Percentiles rank a stretch among this genome's conserved stretches.
Evolutionary conservation across 2,329 filamentous ascomycete species (phyloP).

Genomic region (Blastomyces gilchristii): DNA sequence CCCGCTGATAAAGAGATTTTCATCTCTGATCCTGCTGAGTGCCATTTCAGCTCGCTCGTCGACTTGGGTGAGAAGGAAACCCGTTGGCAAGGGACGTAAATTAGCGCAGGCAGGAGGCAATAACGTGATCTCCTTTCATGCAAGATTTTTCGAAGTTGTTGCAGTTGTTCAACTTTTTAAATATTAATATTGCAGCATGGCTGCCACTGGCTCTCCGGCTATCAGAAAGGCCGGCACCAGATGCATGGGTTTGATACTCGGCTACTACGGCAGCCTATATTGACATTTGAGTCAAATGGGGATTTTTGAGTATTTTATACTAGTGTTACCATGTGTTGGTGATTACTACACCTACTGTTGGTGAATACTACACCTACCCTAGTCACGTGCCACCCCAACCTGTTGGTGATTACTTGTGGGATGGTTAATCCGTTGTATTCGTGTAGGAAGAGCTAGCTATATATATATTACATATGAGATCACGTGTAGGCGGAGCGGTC

Average conservation of each 20-base stretch:
- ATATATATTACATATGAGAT: too few species aligned
- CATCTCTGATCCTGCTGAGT: slow-evolving; percentile 57
- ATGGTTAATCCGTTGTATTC: too few species aligned
- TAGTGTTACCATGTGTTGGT: too few species aligned
- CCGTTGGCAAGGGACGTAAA: not conserved
- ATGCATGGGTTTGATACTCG: not conserved
- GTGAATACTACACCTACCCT: too few species aligned
- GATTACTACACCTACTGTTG: too few species aligned
- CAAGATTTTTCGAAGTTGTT: not conserved
- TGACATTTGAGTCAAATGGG: too few species aligned
- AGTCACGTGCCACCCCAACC: too few species aligned
- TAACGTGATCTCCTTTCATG: not conserved
- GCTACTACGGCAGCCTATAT: not conserved
- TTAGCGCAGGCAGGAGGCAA: not conserved
- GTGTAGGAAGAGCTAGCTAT: too few species aligned
- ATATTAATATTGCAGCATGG: not conserved
- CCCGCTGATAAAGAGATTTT: slow-evolving; percentile 71
- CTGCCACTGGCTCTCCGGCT: not conserved
- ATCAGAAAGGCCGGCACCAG: not conserved
- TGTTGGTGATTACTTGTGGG: too few species aligned
- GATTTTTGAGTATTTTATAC: too few species aligned
- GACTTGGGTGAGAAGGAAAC: not conserved
- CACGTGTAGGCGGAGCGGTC: too few species aligned
- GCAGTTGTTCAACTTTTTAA: not conserved
- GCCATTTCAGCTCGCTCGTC: slow-evolving; percentile 20